Evolutionary conservation across 331 rosid genomes (phyloP).

Genomic region (Quercus tomentella): DNA sequence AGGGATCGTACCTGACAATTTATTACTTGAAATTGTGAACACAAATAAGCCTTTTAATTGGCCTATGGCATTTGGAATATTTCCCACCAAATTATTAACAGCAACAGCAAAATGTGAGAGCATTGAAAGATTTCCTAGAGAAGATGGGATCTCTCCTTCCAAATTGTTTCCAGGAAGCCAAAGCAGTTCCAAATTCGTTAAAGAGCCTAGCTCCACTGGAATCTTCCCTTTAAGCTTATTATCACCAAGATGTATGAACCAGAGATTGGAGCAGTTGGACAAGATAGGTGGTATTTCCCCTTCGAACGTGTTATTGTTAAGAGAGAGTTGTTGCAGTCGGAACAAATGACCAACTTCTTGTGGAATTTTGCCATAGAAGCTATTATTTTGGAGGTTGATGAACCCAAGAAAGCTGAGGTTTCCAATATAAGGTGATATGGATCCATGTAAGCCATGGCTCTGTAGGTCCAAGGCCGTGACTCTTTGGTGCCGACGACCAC

Average conservation of each 20-base stretch:
- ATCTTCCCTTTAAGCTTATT: not conserved
- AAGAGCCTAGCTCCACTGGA: not conserved
- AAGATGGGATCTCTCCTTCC: slow-evolving; percentile 9
- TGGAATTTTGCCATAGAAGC: slow-evolving; percentile 5
- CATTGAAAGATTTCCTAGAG: slow-evolving; percentile 7
- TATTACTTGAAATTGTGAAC: not conserved
- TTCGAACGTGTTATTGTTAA: not conserved
- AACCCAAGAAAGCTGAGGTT: slow-evolving; percentile 11
- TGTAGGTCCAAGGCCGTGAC: not conserved
- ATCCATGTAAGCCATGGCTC: not conserved
- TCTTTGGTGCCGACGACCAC: not conserved
- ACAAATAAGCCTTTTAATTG: not conserved
- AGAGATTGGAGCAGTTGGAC: not conserved
- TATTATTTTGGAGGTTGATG: not conserved
- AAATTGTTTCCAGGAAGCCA: not conserved
- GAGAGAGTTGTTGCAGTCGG: not conserved
- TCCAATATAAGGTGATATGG: slow-evolving; percentile 8
- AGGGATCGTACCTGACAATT: slow-evolving; percentile 8
- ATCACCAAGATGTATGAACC: fast-evolving
- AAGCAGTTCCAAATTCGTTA: not conserved
- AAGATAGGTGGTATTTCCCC: slow-evolving; percentile 17
- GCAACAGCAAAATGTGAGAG: fast-evolving
- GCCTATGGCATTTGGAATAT: slow-evolving; percentile 3
- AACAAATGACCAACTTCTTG: not conserved
- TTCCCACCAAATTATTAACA: not conserved